phyloP scores from a whole-genome alignment of 164 flowering plant genomes.

The Echeveria elegans region DNA sequence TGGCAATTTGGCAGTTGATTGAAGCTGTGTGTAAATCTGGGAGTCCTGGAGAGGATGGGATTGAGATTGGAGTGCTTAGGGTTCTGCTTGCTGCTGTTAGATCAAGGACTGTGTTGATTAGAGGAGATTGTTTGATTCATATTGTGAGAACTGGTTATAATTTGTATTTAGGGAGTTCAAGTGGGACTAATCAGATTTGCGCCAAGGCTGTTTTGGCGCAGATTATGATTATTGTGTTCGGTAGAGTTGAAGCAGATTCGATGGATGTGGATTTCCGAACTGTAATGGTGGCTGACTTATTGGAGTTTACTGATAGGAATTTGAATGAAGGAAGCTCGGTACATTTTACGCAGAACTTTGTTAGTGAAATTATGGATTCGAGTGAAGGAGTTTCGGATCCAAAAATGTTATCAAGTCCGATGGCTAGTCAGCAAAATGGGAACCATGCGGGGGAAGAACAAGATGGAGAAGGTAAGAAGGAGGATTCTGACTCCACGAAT shows the following conservation, averaged over 20 bases:
- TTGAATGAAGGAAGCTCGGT: conserved; percentile 70
- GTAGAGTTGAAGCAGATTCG: conserved; percentile 66
- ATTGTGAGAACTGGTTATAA: conserved; percentile 79
- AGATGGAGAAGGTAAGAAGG: conserved; percentile 16
- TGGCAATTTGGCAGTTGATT: conserved; percentile 27
- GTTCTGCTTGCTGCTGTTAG: conserved; percentile 52
- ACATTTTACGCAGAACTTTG: conserved; percentile 61
- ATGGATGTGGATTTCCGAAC: conserved; percentile 33
- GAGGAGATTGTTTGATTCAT: conserved; percentile 59
- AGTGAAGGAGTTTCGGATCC: conserved; percentile 26
- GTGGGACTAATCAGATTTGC: conserved; percentile 86
- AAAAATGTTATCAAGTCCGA: conserved; percentile 6
- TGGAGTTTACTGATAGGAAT: conserved; percentile 74
- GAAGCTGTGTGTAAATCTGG: conserved; percentile 55
- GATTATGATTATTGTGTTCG: conserved; percentile 68
- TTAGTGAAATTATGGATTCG: conserved; percentile 52
- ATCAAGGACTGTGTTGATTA: conserved; percentile 43
- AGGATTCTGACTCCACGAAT: conserved; percentile 14
- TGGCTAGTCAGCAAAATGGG: conserved; percentile 21
- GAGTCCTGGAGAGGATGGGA: conserved; percentile 53
- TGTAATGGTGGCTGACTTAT: conserved; percentile 49
- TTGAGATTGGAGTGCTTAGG: conserved; percentile 61
- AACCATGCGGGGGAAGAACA: conserved; percentile 10
- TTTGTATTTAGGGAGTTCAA: conserved; percentile 74
- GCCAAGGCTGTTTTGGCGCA: conserved; percentile 88